These are phyloP conservation scores for Ascochyta fabae DNA, from an alignment of 2,329 filamentous ascomycete species.

Conservation along the genomic window DNA sequence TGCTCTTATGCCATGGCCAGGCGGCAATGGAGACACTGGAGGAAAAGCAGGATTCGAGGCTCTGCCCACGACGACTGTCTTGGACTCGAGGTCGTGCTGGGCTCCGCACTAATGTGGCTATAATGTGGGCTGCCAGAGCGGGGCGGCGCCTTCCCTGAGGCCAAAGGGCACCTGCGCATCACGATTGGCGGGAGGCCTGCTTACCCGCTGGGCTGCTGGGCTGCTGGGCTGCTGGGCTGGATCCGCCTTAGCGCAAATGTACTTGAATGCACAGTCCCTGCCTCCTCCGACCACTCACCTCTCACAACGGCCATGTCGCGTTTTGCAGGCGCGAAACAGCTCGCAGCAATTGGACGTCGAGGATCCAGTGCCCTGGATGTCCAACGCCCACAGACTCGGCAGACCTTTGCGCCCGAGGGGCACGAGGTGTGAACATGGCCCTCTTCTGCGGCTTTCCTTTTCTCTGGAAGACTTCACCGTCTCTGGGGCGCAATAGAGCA, in stretches of 20 bases:
- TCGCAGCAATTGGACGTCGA: conserved; percentile 33
- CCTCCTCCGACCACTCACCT: conserved; percentile 34
- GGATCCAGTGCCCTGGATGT: conserved; percentile 22
- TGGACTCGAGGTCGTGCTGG: conserved; percentile 28
- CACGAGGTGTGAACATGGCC: conserved; percentile 28
- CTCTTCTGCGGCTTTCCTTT: conserved; percentile 16
- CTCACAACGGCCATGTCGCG: conserved; percentile 29
- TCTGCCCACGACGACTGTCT: conserved; percentile 2
- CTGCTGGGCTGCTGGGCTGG: too few relatives aligned
- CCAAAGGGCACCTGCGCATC: conserved; percentile 21
- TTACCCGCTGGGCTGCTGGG: not conserved
- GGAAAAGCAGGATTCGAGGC: not conserved
- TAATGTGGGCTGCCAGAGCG: conserved; percentile 13
- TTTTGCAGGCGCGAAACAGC: conserved; percentile 43
- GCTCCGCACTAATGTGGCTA: conserved; percentile 11
- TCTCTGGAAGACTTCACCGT: conserved; percentile 20
- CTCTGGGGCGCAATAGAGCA: conserved; percentile 22
- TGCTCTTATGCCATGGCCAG: conserved; percentile 19
- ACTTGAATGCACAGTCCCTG: conserved; percentile 31
- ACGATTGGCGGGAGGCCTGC: conserved; percentile 25
- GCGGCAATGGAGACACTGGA: conserved; percentile 6
- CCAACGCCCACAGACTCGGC: conserved; percentile 29
- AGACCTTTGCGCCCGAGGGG: conserved; percentile 23
- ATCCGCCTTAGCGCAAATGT: not conserved
- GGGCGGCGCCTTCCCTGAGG: conserved; percentile 29